A percentile compares a stretch with the other conserved stretches of the same genome.
Evolutionary conservation across 192 early-diverging fungal species (phyloP).

Genomic region (Backusella macrospora): DNA sequence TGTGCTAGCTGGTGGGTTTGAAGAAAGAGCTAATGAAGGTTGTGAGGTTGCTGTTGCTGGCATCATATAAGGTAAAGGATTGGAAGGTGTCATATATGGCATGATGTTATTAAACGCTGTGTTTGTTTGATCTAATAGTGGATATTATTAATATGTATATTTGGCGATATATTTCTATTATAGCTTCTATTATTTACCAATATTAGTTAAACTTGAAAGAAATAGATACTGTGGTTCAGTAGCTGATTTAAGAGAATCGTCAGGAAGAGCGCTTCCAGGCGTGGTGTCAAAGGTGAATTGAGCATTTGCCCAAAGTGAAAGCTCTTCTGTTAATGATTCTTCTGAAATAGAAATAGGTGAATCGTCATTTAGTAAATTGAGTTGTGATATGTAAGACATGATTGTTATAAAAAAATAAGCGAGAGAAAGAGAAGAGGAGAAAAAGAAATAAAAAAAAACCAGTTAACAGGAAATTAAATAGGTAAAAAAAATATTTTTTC

Average conservation of each 20-base stretch:
- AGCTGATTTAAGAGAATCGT: constrained; percentile 27
- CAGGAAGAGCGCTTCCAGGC: constrained; percentile 49
- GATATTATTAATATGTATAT: constrained; percentile 10
- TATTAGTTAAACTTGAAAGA: neutral
- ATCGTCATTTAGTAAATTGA: constrained; percentile 35
- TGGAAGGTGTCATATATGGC: constrained; percentile 5
- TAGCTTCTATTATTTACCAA: constrained; percentile 21
- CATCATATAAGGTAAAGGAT: neutral
- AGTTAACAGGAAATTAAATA: constrained; percentile 9
- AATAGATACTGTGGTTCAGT: neutral
- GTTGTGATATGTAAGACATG: constrained; percentile 37
- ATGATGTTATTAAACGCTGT: constrained; percentile 9
- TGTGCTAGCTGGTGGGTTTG: constrained; percentile 1
- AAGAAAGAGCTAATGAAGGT: neutral
- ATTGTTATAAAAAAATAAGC: neutral
- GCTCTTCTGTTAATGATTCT: constrained; percentile 68
- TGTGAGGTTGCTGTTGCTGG: neutral
- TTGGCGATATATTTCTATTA: neutral
- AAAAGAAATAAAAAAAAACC: neutral
- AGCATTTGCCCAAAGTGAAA: constrained; percentile 72
- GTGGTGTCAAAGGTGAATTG: constrained; percentile 72
- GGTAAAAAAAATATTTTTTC: neutral
- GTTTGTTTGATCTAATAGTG: neutral
- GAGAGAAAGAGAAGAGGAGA: neutral
- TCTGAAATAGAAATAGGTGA: constrained; percentile 44